These are phyloP conservation scores for Solanum rostratum DNA, from an alignment of 257 asterid species.

Conservation along the genomic window DNA sequence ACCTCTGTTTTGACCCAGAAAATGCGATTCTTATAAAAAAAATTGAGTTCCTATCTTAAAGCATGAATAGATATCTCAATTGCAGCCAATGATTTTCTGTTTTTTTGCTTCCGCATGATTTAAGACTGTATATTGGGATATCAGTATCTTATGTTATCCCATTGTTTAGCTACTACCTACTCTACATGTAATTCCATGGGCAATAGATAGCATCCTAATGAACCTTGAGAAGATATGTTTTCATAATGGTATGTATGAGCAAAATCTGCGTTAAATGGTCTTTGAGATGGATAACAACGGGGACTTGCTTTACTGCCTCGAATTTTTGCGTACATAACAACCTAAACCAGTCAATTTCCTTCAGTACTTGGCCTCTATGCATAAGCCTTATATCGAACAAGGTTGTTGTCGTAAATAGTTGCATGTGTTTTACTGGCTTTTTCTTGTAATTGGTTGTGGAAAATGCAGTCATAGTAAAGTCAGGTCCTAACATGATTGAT, in stretches of 20 bases:
- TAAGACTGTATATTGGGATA: not conserved
- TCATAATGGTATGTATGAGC: not conserved
- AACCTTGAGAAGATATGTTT: not conserved
- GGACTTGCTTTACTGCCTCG: not conserved
- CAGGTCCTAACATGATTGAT: not conserved
- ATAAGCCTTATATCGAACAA: not conserved
- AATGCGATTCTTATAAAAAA: not conserved
- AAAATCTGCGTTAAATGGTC: not conserved
- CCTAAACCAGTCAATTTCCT: not conserved
- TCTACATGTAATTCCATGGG: not conserved
- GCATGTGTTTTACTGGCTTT: not conserved
- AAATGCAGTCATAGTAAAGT: not conserved
- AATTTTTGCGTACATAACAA: not conserved
- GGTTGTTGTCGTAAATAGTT: not conserved
- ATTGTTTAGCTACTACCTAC: not conserved
- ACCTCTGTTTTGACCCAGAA: not conserved
- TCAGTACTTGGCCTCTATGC: not conserved
- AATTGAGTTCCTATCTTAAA: not conserved
- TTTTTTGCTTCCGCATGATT: not conserved
- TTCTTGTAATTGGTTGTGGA: not conserved
- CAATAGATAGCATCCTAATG: not conserved
- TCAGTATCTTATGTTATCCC: not conserved
- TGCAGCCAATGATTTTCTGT: not conserved
- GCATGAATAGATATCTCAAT: not conserved
- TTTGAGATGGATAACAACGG: not conserved